Evolutionary conservation across 768 basidiomycete genomes (phyloP).

Genomic region (Lentinula boryana): DNA sequence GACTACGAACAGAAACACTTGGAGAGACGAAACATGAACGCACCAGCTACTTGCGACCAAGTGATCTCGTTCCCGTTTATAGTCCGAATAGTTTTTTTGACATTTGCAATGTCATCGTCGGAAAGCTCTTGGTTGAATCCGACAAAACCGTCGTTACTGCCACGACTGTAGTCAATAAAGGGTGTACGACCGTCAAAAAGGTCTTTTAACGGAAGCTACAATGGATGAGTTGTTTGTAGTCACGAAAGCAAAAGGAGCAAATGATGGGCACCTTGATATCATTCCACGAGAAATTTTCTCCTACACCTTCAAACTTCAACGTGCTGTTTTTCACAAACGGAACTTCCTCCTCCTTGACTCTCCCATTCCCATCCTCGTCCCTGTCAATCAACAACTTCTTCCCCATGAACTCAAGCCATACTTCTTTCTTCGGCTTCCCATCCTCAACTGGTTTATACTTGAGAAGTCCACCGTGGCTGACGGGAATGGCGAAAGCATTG

Average conservation of each 20-base stretch:
- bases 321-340: conserved; percentile 51
- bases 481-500: conserved; percentile 58
- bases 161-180: conserved; percentile 44
- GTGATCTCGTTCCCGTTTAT: conserved; percentile 59
- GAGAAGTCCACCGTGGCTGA: conserved; percentile 1
- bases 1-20: not conserved
- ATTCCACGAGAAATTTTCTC: conserved; percentile 40
- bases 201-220: conserved; percentile 41
- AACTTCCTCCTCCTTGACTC: conserved; percentile 54
- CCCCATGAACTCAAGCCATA: conserved; percentile 74
- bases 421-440: conserved; percentile 35
- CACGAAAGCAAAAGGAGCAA: not conserved
- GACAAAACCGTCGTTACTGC: conserved; percentile 44
- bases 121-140: conserved; percentile 62
- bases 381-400: conserved; percentile 57
- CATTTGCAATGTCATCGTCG: conserved; percentile 66
- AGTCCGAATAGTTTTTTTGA: conserved; percentile 45
- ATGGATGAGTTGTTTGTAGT: not conserved
- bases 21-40: conserved; percentile 11
- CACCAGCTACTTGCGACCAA: conserved; percentile 62
- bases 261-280: conserved; percentile 40
- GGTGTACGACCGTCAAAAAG: conserved; percentile 44
- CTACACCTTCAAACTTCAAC: conserved; percentile 52
- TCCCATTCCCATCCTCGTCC: conserved; percentile 56
- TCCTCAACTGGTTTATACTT: conserved; percentile 13